Conservation (phyloP, 805 yeast species). For the Candida arabinofermentans region DNA sequence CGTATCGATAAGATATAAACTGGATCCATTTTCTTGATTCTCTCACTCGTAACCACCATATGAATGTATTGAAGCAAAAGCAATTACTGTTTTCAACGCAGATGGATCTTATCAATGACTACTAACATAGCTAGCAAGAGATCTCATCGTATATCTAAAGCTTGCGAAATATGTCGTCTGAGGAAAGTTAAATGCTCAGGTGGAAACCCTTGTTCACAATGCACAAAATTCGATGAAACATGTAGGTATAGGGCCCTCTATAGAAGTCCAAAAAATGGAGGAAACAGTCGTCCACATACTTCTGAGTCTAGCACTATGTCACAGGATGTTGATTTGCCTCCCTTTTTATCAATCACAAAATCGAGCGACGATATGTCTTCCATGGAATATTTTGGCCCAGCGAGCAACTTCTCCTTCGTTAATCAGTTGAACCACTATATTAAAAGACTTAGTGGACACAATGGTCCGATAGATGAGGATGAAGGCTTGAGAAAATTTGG, state of each 20-base stretch:
- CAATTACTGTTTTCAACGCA: too few species aligned
- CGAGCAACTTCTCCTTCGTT: slow-evolving; percentile 23
- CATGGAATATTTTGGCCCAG: slow-evolving; percentile 24
- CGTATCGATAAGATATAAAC: too few species aligned
- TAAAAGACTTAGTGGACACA: slow-evolving; percentile 3
- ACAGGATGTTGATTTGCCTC: slow-evolving; percentile 1
- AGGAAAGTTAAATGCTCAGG: slow-evolving; percentile 13
- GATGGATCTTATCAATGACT: too few species aligned
- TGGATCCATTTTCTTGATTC: too few species aligned
- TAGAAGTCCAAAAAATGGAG: not conserved
- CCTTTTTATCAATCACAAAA: slow-evolving; percentile 6
- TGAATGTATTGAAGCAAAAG: too few species aligned
- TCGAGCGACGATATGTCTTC: slow-evolving; percentile 7
- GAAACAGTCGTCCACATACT: not conserved
- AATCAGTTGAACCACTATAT: slow-evolving; percentile 21
- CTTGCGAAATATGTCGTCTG: slow-evolving; percentile 17
- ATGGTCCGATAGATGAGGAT: slow-evolving; percentile 8
- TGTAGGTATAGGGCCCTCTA: slow-evolving; percentile 11
- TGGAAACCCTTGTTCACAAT: slow-evolving; percentile 9
- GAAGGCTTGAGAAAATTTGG: slow-evolving; percentile 22
- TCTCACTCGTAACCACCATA: too few species aligned
- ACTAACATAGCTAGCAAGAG: too few species aligned
- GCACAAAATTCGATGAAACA: slow-evolving; percentile 15
- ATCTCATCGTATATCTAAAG: slow-evolving; percentile 8
- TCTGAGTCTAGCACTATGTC: too few species aligned